Base-by-base conservation (phyloP, 192 early-diverging fungal genomes). In the Coemansia sp. region DNA sequence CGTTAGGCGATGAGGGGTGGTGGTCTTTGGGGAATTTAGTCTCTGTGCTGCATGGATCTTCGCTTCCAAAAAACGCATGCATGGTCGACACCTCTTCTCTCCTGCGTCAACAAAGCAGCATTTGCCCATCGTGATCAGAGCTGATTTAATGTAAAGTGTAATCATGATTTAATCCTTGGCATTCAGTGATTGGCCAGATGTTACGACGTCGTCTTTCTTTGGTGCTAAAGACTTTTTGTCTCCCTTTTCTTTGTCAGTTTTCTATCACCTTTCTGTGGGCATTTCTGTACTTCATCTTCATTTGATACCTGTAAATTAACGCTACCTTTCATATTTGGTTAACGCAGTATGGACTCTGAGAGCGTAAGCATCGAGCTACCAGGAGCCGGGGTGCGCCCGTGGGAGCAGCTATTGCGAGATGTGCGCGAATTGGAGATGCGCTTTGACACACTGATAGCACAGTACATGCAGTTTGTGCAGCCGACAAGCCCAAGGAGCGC, bases 381-480 rank as follows among this genome's bases (percentile, higher is more conserved):
- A 7, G 69, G 62, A 13, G 75, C 75, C 15, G 70, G 75, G 25
- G 55, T 68, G 14, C 69, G 75, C 34, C 75, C 75, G 1, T 78
- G 75, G 75, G 75, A 78, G n/a, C 75, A 78, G 28, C 55, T 78
- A 20, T 50, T 78, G 33, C 62, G 63, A 9, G 75, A 78, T 47
- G 75, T 78, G 42, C 75, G 75, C 19, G 75, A 78, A 25, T 48
- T 78, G 20, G 75, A 78, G 50, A 68, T 62, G 63, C 62, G 66
- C 30, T 78, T 78, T 53, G 75, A 78, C 60, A 68, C 62, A 36
- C 75, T 59, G 17, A 78, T 78, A 31, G 75, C 75, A 7, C 65
- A 72, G 19, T 78, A 78, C 60, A 78, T 78, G 75, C 61, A 64
- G 50, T 78, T 68, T 65, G 75, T 78, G 14, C 69, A 68, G 63